Evolutionary conservation across 179 eudicot species (phyloP).

Genomic region (Sideroxylon spinosum): DNA sequence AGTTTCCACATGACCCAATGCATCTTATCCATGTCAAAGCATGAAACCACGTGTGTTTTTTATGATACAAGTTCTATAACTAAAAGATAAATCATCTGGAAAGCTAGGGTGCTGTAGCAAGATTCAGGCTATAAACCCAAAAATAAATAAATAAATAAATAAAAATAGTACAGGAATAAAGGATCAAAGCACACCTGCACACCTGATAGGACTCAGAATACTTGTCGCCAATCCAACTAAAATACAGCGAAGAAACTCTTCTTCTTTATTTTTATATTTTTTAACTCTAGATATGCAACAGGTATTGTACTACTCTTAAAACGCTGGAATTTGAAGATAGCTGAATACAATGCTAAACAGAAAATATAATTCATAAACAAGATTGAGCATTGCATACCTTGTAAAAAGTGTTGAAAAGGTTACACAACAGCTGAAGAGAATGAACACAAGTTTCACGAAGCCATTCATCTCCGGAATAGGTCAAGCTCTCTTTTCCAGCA

Average conservation of each 20-base stretch:
- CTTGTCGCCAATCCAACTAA: not conserved
- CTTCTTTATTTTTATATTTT: not conserved
- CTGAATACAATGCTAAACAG: slow-evolving; percentile 6
- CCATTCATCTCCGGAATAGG: slow-evolving; percentile 73
- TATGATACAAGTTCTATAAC: not conserved
- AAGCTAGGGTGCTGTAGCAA: not conserved
- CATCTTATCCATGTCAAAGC: not conserved
- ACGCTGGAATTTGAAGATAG: not conserved
- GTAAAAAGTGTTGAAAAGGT: slow-evolving; percentile 96
- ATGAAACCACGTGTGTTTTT: not conserved
- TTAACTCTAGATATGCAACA: not conserved
- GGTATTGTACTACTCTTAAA: not conserved
- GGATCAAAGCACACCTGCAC: not conserved
- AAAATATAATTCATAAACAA: not conserved
- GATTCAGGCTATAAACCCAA: not conserved
- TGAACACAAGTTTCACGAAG: slow-evolving; percentile 88
- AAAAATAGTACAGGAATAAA: not conserved
- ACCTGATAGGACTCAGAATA: not conserved
- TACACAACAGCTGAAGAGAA: slow-evolving; percentile 88
- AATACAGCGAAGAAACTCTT: no score
- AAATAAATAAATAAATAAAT: not conserved
- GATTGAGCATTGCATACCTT: slow-evolving; percentile 48
- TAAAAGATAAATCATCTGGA: not conserved
- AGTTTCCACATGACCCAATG: not conserved
- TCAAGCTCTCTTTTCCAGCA: slow-evolving; percentile 69